Percentiles rank a stretch among this genome's conserved stretches.
phyloP scores from a whole-genome alignment of 441 rosid genomes.

The Codiaeum variegatum region DNA sequence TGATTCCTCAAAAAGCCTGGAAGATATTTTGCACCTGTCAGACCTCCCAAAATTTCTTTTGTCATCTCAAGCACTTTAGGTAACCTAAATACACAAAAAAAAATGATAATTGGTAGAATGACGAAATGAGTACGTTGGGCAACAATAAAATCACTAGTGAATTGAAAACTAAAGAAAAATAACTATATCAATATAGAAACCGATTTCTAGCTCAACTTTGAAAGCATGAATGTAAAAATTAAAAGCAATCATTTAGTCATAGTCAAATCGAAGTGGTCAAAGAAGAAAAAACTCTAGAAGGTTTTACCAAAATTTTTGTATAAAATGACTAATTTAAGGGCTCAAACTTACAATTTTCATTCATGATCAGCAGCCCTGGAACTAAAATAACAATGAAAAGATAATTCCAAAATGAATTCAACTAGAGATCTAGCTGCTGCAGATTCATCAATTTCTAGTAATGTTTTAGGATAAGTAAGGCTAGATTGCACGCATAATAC shows the following conservation, averaged over 20 bases:
- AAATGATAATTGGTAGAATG: slow-evolving; percentile 17
- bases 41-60: slow-evolving; percentile 77
- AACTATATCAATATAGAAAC: background rate
- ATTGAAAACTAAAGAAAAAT: slow-evolving; percentile 7
- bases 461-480: background rate
- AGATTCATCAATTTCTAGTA: background rate
- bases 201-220: background rate
- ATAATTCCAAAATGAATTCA: slow-evolving; percentile 12
- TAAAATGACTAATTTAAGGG: slow-evolving; percentile 6
- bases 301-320: background rate
- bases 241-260: background rate
- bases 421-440: background rate
- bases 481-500: background rate
- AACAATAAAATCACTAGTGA: slow-evolving; percentile 4
- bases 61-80: slow-evolving; percentile 76
- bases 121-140: slow-evolving; percentile 2
- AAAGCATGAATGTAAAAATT: background rate
- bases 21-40: slow-evolving; percentile 82
- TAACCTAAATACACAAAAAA: slow-evolving; percentile 53
- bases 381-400: background rate
- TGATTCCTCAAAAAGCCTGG: slow-evolving; percentile 88
- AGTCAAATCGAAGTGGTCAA: background rate
- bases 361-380: background rate
- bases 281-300: background rate
- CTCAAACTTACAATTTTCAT: background rate